Percentiles rank a stretch among this genome's conserved stretches.
These are phyloP conservation scores for Candida succiphila DNA, from an alignment of 805 yeast species.

Conservation along the genomic window DNA sequence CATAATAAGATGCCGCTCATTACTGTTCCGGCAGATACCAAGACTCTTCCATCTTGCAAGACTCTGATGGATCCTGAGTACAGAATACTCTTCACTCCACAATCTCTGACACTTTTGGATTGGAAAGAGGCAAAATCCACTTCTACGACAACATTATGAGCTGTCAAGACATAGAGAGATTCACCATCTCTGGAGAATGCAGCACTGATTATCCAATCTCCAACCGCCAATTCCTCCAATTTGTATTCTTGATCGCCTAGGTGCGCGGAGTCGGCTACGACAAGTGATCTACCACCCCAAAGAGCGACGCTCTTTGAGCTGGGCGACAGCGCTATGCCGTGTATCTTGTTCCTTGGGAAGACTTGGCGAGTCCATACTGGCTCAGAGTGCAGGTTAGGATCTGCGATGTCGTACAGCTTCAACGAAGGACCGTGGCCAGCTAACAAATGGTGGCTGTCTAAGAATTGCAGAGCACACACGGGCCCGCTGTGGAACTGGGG, in stretches of 20 bases:
- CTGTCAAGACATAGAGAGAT: slow-evolving; percentile 50
- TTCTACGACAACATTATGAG: slow-evolving; percentile 62
- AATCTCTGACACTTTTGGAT: slow-evolving; percentile 26
- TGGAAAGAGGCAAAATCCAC: slow-evolving; percentile 16
- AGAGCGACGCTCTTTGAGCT: slow-evolving; percentile 22
- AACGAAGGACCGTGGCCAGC: slow-evolving; percentile 70
- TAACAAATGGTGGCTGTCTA: slow-evolving; percentile 24
- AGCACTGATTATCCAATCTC: slow-evolving; percentile 74
- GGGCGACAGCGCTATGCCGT: slow-evolving; percentile 39
- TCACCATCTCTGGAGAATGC: slow-evolving; percentile 33
- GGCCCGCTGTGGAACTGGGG: slow-evolving; percentile 49
- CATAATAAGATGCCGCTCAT: slow-evolving; percentile 81
- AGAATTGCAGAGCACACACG: slow-evolving; percentile 49
- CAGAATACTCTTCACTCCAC: slow-evolving; percentile 69
- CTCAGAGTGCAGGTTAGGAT: too few relatives aligned
- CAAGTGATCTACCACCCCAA: slow-evolving; percentile 69
- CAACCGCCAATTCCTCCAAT: slow-evolving; percentile 37
- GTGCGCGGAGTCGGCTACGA: slow-evolving; percentile 27
- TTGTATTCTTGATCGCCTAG: slow-evolving; percentile 10
- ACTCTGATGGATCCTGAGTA: slow-evolving; percentile 75
- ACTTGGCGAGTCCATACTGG: too few relatives aligned
- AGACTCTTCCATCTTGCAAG: slow-evolving; percentile 26
- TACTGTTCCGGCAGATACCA: slow-evolving; percentile 86
- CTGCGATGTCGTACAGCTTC: slow-evolving; percentile 43
- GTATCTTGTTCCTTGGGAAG: slow-evolving; percentile 73